Percentiles rank a stretch among this genome's conserved stretches.
Conservation (phyloP, 495 filamentous ascomycete species). For the Penicillium simplicissimum region DNA sequence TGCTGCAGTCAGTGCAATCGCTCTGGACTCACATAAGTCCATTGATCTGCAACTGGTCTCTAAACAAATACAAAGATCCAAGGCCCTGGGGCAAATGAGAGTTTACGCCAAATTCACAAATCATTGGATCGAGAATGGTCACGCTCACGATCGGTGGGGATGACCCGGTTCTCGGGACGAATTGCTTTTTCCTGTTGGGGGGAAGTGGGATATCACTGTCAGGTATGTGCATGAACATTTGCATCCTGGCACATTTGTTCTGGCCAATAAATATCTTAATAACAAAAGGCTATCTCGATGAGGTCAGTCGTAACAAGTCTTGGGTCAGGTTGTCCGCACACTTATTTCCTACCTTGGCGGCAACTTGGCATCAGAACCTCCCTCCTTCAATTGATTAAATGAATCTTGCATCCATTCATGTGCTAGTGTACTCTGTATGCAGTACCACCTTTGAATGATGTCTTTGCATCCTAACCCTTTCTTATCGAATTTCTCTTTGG, state of each 20-base stretch:
- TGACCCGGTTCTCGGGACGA: not conserved
- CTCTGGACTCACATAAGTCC: not conserved
- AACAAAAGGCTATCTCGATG: too few species aligned
- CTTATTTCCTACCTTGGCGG: too few species aligned
- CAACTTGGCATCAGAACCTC: too few species aligned
- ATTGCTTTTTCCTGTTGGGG: not conserved
- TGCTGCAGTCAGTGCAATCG: too few species aligned
- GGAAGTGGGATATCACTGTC: too few species aligned
- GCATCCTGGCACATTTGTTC: not conserved
- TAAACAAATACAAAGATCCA: not conserved
- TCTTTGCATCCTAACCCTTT: not conserved
- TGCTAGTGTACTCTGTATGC: not conserved
- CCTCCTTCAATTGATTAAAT: not conserved
- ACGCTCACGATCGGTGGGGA: not conserved
- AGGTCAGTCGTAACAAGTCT: too few species aligned
- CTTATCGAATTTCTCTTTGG: not conserved
- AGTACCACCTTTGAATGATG: not conserved
- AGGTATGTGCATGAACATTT: not conserved
- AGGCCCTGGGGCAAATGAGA: not conserved
- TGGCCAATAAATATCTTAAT: not conserved
- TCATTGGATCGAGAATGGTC: not conserved
- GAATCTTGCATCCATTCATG: not conserved
- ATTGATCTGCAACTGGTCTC: not conserved
- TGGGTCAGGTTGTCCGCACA: too few species aligned
- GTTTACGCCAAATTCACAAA: not conserved